These are phyloP conservation scores for Nitzschia sp. DNA, from an alignment of 108 stramenopile species.

Conservation along the genomic window DNA sequence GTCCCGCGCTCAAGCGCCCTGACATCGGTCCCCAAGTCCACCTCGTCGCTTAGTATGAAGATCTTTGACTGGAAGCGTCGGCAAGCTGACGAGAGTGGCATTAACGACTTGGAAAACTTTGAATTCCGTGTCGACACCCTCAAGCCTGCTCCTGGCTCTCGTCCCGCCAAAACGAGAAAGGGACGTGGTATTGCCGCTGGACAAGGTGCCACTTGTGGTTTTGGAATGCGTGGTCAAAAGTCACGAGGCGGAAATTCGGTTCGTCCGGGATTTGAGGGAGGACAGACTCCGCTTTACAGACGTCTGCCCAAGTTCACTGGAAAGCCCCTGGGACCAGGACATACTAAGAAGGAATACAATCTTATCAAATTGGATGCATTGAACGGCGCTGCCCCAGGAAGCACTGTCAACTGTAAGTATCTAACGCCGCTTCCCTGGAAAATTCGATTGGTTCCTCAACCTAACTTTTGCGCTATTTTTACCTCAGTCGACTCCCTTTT, in stretches of 20 bases:
- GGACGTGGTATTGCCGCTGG: conserved; percentile 98
- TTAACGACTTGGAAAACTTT: conserved; percentile 69
- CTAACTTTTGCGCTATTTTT: neutral
- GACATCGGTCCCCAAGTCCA: conserved; percentile 20
- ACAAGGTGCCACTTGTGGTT: conserved; percentile 96
- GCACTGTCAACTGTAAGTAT: conserved; percentile 65
- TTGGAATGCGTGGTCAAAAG: conserved; percentile 98
- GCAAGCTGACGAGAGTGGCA: conserved; percentile 71
- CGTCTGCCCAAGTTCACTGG: conserved; percentile 94
- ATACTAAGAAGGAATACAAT: conserved; percentile 89
- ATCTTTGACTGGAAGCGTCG: conserved; percentile 96
- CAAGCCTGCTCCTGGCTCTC: conserved; percentile 82
- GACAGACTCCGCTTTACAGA: conserved; percentile 94
- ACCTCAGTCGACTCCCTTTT: conserved; percentile 69
- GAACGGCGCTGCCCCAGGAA: conserved; percentile 71
- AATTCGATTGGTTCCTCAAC: too few relatives aligned
- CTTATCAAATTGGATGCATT: conserved; percentile 90
- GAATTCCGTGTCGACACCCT: conserved; percentile 82
- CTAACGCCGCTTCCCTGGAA: neutral
- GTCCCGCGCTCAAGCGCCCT: conserved; percentile 23
- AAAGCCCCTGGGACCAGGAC: conserved; percentile 92
- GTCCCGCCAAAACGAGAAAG: conserved; percentile 82
- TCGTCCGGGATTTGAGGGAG: conserved; percentile 96
- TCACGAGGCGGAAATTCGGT: conserved; percentile 84
- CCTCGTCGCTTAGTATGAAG: conserved; percentile 73